A percentile compares a stretch with the other conserved stretches of the same genome.
These are phyloP conservation scores for Ophiosphaerella narmari DNA, from an alignment of 2,329 filamentous ascomycete species.

Conservation along the genomic window DNA sequence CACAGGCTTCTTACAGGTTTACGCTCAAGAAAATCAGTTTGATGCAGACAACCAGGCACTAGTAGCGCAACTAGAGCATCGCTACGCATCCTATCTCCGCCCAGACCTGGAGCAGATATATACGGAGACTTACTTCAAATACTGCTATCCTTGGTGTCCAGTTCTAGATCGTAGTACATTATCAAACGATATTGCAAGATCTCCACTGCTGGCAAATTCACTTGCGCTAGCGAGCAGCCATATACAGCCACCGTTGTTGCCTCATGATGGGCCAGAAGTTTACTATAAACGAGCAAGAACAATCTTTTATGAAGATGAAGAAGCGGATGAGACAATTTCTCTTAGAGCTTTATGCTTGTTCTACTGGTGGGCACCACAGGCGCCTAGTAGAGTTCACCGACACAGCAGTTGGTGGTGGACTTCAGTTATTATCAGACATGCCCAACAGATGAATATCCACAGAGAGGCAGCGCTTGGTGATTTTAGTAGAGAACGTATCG, in stretches of 20 bases:
- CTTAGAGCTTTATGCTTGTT: conserved; percentile 25
- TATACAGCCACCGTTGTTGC: conserved; percentile 24
- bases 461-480: conserved; percentile 19
- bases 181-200: conserved; percentile 17
- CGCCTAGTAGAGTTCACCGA: conserved; percentile 21
- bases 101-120: conserved; percentile 27
- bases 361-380: conserved; percentile 29
- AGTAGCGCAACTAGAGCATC: conserved; percentile 24
- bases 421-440: conserved; percentile 25
- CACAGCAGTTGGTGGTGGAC: conserved; percentile 28
- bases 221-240: conserved; percentile 24
- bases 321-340: conserved; percentile 21
- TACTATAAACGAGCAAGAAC: conserved; percentile 26
- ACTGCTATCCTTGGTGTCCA: conserved; percentile 28
- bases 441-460: conserved; percentile 30
- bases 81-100: conserved; percentile 14
- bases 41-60: conserved; percentile 26
- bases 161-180: conserved; percentile 22
- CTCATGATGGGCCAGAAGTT: conserved; percentile 21
- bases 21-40: conserved; percentile 23
- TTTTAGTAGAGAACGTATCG: conserved; percentile 8
- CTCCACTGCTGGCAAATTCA: conserved; percentile 24
- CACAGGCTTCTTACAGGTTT: conserved; percentile 22
- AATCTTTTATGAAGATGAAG: conserved; percentile 28
- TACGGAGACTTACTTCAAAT: conserved; percentile 25